Conservation (phyloP, 257 asterid species). For the Mitragyna speciosa region DNA sequence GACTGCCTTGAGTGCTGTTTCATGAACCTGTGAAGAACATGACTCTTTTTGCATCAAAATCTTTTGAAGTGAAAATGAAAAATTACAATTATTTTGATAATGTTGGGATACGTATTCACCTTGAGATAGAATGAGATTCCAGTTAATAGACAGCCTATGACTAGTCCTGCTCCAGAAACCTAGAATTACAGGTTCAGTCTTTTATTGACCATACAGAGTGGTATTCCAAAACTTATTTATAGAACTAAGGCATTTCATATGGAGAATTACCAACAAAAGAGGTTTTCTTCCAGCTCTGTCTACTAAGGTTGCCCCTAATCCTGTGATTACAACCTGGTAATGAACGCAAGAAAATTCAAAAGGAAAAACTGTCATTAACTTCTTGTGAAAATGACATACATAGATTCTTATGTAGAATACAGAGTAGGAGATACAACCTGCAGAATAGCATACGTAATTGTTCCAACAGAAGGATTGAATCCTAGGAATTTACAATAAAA, state of each 20-base stretch:
- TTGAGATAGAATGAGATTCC: conserved; percentile 71
- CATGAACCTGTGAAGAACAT: conserved; percentile 50
- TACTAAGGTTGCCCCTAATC: conserved; percentile 63
- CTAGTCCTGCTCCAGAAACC: conserved; percentile 82
- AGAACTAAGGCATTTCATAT: neutral
- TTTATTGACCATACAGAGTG: neutral
- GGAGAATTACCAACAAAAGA: conserved; percentile 61
- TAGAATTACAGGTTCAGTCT: conserved; percentile 27
- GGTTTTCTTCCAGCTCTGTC: conserved; percentile 91
- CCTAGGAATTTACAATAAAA: conserved; percentile 40
- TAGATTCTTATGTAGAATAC: neutral
- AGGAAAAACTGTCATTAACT: neutral
- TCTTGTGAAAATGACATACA: neutral
- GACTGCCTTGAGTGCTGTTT: conserved; percentile 50
- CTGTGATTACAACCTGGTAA: conserved; percentile 69
- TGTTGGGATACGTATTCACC: conserved; percentile 36
- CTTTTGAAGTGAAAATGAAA: neutral
- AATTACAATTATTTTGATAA: neutral
- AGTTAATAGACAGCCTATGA: conserved; percentile 70
- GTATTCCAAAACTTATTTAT: neutral
- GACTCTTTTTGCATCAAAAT: conserved; percentile 18
- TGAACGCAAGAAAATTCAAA: neutral
- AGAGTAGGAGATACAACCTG: conserved; percentile 50
- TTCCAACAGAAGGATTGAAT: conserved; percentile 81
- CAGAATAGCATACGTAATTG: conserved; percentile 68